Conservation (phyloP, 2,329 filamentous ascomycete species). For the Chrysoporthe puriensis region DNA sequence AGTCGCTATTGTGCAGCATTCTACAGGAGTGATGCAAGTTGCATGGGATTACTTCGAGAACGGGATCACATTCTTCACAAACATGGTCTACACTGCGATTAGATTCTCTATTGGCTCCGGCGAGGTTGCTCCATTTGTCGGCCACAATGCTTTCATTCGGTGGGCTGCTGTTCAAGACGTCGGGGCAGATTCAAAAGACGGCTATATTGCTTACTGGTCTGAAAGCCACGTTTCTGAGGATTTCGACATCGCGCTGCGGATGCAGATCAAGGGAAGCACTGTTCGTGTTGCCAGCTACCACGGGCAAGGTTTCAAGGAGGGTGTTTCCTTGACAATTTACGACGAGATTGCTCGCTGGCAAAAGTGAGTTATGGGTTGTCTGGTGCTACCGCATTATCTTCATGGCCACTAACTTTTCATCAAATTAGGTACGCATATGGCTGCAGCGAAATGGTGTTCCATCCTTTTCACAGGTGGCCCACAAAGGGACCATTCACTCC, state of each 20-base stretch:
- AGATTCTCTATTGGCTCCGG: slow-evolving; percentile 71
- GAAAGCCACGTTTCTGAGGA: slow-evolving; percentile 78
- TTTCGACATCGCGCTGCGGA: slow-evolving; percentile 74
- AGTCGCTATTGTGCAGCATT: slow-evolving; percentile 72
- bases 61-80: slow-evolving; percentile 77
- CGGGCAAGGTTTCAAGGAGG: slow-evolving; percentile 72
- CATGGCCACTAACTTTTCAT: not conserved
- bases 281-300: slow-evolving; percentile 72
- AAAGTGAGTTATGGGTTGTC: slow-evolving; percentile 45
- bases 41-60: slow-evolving; percentile 74
- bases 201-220: slow-evolving; percentile 66
- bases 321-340: slow-evolving; percentile 73
- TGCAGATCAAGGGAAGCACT: slow-evolving; percentile 70
- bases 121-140: slow-evolving; percentile 75
- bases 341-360: slow-evolving; percentile 75
- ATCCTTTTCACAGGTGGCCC: slow-evolving; percentile 65
- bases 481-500: slow-evolving; percentile 66
- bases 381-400: too few relatives aligned
- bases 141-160: slow-evolving; percentile 75
- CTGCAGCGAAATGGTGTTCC: slow-evolving; percentile 72
- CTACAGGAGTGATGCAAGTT: slow-evolving; percentile 77
- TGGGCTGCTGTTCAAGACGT: slow-evolving; percentile 55
- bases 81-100: slow-evolving; percentile 76
- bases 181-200: slow-evolving; percentile 53
- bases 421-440: slow-evolving; percentile 63